phyloP scores from a whole-genome alignment of 2,329 filamentous ascomycete species.

The Sporothrix pseudoabietina region DNA sequence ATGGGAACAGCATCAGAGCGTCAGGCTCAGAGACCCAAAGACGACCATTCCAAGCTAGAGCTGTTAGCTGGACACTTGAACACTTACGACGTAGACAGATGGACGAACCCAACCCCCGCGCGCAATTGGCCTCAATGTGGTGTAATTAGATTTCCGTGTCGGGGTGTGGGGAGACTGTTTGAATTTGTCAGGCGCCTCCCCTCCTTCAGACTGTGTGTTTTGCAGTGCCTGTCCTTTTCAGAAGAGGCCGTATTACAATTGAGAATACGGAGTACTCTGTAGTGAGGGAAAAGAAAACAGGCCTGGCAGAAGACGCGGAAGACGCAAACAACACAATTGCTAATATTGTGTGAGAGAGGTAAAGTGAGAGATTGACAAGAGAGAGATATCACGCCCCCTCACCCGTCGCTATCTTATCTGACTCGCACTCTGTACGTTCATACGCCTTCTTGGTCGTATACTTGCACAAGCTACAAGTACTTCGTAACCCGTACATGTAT shows the following conservation, averaged over 20 bases:
- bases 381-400: background rate
- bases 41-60: background rate
- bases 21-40: background rate
- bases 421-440: background rate
- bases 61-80: background rate
- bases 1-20: background rate
- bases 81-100: background rate
- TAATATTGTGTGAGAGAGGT: background rate
- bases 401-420: background rate
- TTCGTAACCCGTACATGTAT: too few species aligned
- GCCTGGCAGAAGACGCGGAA: background rate
- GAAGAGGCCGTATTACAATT: background rate
- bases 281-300: too few species aligned
- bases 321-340: background rate
- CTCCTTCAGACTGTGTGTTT: background rate
- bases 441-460: too few species aligned
- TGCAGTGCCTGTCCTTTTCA: background rate
- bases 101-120: background rate
- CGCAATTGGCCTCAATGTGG: conserved; percentile 16
- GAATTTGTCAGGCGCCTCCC: conserved; percentile 14
- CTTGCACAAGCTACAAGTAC: too few species aligned
- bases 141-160: conserved; percentile 12
- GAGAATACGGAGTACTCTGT: background rate
- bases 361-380: background rate
- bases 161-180: background rate